These are phyloP conservation scores for Colletotrichum sp. DNA, from an alignment of 2,329 filamentous ascomycete genomes.

Conservation along the genomic window DNA sequence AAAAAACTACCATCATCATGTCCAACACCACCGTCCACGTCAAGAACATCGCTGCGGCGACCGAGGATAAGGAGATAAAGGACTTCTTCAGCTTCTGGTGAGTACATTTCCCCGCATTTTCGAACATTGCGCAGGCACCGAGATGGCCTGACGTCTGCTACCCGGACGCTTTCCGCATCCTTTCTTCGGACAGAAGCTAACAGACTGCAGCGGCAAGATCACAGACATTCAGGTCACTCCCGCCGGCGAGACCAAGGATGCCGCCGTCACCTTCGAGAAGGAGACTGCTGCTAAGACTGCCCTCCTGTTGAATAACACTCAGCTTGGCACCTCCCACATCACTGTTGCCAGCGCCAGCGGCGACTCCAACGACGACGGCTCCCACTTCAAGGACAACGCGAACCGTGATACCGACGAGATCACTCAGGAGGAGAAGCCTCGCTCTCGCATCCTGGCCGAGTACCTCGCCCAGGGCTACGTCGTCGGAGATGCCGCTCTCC, in stretches of 20 bases:
- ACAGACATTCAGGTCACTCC: conserved; percentile 77
- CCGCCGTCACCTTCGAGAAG: conserved; percentile 96
- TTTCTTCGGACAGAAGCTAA: background rate
- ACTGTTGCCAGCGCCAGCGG: conserved; percentile 71
- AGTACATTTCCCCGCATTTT: conserved; percentile 30
- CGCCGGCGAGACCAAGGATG: conserved; percentile 74
- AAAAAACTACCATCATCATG: conserved; percentile 45
- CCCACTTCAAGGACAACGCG: conserved; percentile 58
- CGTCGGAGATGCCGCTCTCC: conserved; percentile 75
- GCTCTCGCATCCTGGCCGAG: conserved; percentile 90
- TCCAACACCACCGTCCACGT: conserved; percentile 77
- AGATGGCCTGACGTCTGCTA: background rate
- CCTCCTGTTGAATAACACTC: conserved; percentile 94
- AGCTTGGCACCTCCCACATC: conserved; percentile 88
- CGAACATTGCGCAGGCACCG: background rate
- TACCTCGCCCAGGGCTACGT: conserved; percentile 96
- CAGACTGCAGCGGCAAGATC: conserved; percentile 80
- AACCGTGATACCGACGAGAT: conserved; percentile 72
- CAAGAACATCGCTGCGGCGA: conserved; percentile 83
- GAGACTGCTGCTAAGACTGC: conserved; percentile 96
- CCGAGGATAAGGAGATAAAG: conserved; percentile 87
- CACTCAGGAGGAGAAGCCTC: conserved; percentile 95
- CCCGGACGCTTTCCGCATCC: background rate
- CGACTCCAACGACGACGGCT: conserved; percentile 64
- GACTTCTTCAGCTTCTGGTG: conserved; percentile 99